Evolutionary conservation across 352 stramenopile genomes (phyloP).

Genomic region (Globisporangium spiculum): DNA sequence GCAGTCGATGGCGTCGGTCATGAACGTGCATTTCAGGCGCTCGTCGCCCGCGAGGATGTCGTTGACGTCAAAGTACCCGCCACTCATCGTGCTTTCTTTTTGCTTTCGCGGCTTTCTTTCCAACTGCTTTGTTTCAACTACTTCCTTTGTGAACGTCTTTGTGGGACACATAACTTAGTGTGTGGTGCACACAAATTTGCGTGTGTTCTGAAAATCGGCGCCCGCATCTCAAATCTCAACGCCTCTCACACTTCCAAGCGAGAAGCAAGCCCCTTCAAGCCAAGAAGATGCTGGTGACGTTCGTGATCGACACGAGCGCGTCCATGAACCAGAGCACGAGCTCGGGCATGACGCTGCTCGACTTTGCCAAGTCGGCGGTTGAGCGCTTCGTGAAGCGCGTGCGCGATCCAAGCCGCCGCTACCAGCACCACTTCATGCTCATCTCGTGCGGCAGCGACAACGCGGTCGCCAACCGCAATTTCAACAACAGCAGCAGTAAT

Average conservation of each 20-base stretch:
- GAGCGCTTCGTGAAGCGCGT: conserved; percentile 88
- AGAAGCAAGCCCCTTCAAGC: neutral
- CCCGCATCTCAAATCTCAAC: no score
- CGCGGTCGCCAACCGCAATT: conserved; percentile 20
- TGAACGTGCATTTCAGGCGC: conserved; percentile 75
- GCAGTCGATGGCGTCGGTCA: conserved; percentile 62
- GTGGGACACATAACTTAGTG: no score
- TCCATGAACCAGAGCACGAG: conserved; percentile 90
- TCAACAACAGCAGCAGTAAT: conserved; percentile 1
- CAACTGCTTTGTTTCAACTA: no score
- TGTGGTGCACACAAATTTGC: no score
- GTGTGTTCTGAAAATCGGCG: no score
- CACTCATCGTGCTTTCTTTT: conserved; percentile 8
- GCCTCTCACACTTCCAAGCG: neutral
- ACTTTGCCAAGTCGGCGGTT: conserved; percentile 87
- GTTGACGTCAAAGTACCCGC: conserved; percentile 70
- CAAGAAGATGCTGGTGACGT: conserved; percentile 79
- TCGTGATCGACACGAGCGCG: conserved; percentile 88
- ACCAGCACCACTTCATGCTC: conserved; percentile 89
- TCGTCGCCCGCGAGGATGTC: conserved; percentile 79
- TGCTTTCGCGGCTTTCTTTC: neutral
- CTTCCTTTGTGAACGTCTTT: no score
- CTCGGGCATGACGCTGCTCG: conserved; percentile 86
- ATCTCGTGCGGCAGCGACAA: conserved; percentile 66
- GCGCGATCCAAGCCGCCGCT: conserved; percentile 73